Evolutionary conservation across 768 basidiomycete species (phyloP).

Genomic region (Piloderma croceum): DNA sequence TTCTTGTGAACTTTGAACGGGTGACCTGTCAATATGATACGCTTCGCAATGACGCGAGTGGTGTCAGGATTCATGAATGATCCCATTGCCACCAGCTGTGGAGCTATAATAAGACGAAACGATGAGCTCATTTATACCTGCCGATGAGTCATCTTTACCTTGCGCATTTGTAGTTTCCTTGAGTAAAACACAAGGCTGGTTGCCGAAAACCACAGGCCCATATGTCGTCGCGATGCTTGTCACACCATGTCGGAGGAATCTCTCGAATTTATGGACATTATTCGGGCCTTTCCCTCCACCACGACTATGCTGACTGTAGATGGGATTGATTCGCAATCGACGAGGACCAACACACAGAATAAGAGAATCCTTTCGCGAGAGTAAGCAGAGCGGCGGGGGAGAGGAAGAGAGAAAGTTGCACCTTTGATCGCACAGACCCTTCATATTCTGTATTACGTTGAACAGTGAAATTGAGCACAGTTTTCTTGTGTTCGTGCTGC

Average conservation of each 20-base stretch:
- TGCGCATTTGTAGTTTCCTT: conserved; percentile 61
- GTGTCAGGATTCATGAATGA: conserved; percentile 86
- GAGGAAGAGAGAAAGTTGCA: conserved; percentile 22
- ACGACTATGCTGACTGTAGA: conserved; percentile 88
- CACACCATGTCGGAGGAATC: conserved; percentile 77
- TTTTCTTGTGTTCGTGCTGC: conserved; percentile 94
- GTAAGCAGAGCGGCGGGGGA: conserved; percentile 4
- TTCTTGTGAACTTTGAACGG: conserved; percentile 97
- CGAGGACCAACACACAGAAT: conserved; percentile 87
- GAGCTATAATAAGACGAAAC: conserved; percentile 39
- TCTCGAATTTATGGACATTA: conserved; percentile 96
- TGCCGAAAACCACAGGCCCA: conserved; percentile 85
- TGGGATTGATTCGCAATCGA: conserved; percentile 74
- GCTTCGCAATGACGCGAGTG: conserved; percentile 85
- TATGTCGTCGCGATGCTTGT: conserved; percentile 84
- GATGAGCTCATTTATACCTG: not conserved
- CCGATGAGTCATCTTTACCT: conserved; percentile 38
- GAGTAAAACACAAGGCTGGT: conserved; percentile 72
- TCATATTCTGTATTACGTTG: conserved; percentile 94
- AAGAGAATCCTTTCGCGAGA: conserved; percentile 65
- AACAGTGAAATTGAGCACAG: conserved; percentile 86
- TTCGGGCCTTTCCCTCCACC: conserved; percentile 90
- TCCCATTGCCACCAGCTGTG: conserved; percentile 85
- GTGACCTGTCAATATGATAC: conserved; percentile 92
- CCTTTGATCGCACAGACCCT: conserved; percentile 87